phyloP scores from a whole-genome alignment of 306 rosid species.

The Delonix regia region DNA sequence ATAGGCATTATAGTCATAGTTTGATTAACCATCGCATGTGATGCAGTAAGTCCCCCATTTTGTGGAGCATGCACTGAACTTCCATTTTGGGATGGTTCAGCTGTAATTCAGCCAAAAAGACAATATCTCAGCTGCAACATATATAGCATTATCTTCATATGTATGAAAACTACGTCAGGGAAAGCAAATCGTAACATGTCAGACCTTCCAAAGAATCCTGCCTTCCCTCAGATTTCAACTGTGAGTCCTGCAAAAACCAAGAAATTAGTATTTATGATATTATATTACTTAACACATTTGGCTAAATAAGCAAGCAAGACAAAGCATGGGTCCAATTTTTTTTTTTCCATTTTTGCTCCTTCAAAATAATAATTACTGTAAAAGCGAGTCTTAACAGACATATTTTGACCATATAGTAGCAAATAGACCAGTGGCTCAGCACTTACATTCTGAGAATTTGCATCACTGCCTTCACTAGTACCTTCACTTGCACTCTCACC shows the following conservation, averaged over 20 bases:
- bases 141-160: neutral
- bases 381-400: conserved; percentile 16
- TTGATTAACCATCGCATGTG: conserved; percentile 72
- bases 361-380: conserved; percentile 21
- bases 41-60: conserved; percentile 72
- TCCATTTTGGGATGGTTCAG: conserved; percentile 85
- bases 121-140: conserved; percentile 12
- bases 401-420: conserved; percentile 16
- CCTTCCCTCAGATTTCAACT: conserved; percentile 77
- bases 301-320: neutral
- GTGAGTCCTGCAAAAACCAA: conserved; percentile 69
- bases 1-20: conserved; percentile 68
- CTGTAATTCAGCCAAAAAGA: conserved; percentile 47
- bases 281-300: conserved; percentile 9
- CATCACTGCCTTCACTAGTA: conserved; percentile 94
- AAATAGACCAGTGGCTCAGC: conserved; percentile 21
- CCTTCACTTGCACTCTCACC: conserved; percentile 96
- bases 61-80: conserved; percentile 68
- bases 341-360: conserved; percentile 15
- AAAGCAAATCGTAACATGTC: conserved; percentile 32
- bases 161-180: conserved; percentile 36
- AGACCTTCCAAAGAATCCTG: conserved; percentile 91
- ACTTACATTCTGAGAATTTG: conserved; percentile 91
- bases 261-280: conserved; percentile 21
- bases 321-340: neutral